These are phyloP conservation scores for Sarocladiaceae sp. DNA, from an alignment of 2,329 filamentous ascomycete genomes.

Conservation along the genomic window DNA sequence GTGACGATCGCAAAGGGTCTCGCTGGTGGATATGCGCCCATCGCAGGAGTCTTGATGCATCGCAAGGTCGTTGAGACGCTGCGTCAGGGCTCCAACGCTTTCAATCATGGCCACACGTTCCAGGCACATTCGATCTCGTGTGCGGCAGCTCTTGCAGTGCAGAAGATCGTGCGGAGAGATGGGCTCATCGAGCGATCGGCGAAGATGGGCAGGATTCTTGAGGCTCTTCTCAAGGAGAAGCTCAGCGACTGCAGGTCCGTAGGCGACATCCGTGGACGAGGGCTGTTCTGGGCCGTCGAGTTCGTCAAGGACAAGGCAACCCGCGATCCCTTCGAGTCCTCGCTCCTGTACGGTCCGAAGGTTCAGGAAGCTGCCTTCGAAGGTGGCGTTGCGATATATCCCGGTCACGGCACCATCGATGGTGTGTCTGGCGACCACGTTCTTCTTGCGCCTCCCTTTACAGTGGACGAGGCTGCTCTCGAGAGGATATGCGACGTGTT, in stretches of 20 bases:
- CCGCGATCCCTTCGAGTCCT: slow-evolving; percentile 28
- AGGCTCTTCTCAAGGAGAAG: slow-evolving; percentile 17
- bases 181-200: slow-evolving; percentile 25
- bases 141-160: slow-evolving; percentile 31
- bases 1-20: slow-evolving; percentile 54
- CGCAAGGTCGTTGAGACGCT: slow-evolving; percentile 42
- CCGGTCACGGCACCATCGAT: slow-evolving; percentile 53
- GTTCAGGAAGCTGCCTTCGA: slow-evolving; percentile 24
- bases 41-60: slow-evolving; percentile 48
- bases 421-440: slow-evolving; percentile 62
- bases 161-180: slow-evolving; percentile 29
- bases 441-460: slow-evolving; percentile 64
- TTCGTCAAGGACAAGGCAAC: slow-evolving; percentile 33
- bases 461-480: slow-evolving; percentile 36
- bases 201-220: slow-evolving; percentile 24
- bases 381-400: slow-evolving; percentile 47
- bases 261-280: slow-evolving; percentile 33
- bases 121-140: slow-evolving; percentile 31
- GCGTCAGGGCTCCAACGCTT: slow-evolving; percentile 38
- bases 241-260: slow-evolving; percentile 27
- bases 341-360: slow-evolving; percentile 18
- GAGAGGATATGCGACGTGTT: slow-evolving; percentile 4
- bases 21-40: slow-evolving; percentile 47
- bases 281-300: slow-evolving; percentile 41
- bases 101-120: slow-evolving; percentile 53